A percentile compares a stretch with the other conserved stretches of the same genome.
Evolutionary conservation across 2,329 filamentous ascomycete species (phyloP).

Genomic region (Thelonectria rubi): DNA sequence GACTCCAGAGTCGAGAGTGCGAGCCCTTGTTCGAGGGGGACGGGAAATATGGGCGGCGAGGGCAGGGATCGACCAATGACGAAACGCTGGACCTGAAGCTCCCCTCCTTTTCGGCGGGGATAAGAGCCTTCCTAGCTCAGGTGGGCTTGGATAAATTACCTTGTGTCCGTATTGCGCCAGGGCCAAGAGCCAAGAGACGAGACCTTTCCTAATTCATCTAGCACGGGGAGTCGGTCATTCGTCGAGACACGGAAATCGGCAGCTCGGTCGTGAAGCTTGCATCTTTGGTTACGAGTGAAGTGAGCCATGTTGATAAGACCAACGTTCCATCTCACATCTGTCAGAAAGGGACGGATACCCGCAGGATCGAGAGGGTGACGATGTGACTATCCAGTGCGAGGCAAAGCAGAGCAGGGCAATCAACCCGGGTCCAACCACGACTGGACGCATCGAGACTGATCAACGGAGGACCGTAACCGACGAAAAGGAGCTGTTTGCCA

Average conservation of each 20-base stretch:
- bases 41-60: neutral
- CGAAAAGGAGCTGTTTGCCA: conserved; percentile 9
- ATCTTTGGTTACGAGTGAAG: too few relatives aligned
- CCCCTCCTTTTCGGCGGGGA: neutral
- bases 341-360: neutral
- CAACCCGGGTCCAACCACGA: too few relatives aligned
- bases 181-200: neutral
- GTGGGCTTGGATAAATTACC: neutral
- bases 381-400: too few relatives aligned
- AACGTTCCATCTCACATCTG: neutral
- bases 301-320: neutral
- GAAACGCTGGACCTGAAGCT: neutral
- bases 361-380: neutral
- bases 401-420: too few relatives aligned
- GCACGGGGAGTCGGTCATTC: neutral
- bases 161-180: neutral
- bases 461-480: neutral
- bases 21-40: too few relatives aligned
- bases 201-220: neutral
- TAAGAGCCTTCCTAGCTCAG: neutral
- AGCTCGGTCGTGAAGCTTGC: too few relatives aligned
- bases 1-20: too few relatives aligned
- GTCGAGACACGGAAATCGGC: neutral
- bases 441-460: neutral
- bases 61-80: neutral